Evolutionary conservation across 2,329 filamentous ascomycete species (phyloP).

Genomic region (Cercospora beticola): DNA sequence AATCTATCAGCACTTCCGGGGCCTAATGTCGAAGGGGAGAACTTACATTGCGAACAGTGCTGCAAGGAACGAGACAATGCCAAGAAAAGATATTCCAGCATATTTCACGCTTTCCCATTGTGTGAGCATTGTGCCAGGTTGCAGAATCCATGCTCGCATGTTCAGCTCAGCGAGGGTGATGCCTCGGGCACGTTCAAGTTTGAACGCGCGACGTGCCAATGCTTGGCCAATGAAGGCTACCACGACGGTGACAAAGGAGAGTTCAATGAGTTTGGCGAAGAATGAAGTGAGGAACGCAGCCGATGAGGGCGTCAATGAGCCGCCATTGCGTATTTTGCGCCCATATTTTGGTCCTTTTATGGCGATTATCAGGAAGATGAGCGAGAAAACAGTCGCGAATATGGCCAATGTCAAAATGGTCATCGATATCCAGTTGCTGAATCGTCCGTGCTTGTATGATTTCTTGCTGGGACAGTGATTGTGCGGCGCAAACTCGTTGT

Average conservation of each 20-base stretch:
- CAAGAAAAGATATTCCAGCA: constrained; percentile 63
- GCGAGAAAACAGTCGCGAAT: constrained; percentile 65
- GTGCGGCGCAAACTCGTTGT: constrained; percentile 31
- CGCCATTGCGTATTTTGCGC: constrained; percentile 52
- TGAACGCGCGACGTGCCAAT: constrained; percentile 67
- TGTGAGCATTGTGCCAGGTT: constrained; percentile 65
- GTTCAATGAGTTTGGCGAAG: constrained; percentile 73
- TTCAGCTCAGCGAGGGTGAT: constrained; percentile 74
- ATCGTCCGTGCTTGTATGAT: constrained; percentile 15
- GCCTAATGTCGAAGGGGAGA: no score
- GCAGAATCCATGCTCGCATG: constrained; percentile 68
- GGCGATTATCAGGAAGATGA: constrained; percentile 64
- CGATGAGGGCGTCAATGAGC: constrained; percentile 58
- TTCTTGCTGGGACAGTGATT: constrained; percentile 25
- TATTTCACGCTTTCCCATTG: constrained; percentile 66
- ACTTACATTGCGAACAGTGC: constrained; percentile 59
- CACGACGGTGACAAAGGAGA: constrained; percentile 75
- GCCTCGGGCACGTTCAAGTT: constrained; percentile 53
- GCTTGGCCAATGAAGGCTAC: constrained; percentile 74
- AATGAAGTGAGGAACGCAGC: constrained; percentile 68
- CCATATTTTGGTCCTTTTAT: constrained; percentile 64
- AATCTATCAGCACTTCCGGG: neutral
- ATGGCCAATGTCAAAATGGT: constrained; percentile 51
- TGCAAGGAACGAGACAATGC: constrained; percentile 62
- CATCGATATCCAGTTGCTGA: constrained; percentile 49